phyloP scores from a whole-genome alignment of 2,329 filamentous ascomycete species.

The Colletotrichum echinochloae region DNA sequence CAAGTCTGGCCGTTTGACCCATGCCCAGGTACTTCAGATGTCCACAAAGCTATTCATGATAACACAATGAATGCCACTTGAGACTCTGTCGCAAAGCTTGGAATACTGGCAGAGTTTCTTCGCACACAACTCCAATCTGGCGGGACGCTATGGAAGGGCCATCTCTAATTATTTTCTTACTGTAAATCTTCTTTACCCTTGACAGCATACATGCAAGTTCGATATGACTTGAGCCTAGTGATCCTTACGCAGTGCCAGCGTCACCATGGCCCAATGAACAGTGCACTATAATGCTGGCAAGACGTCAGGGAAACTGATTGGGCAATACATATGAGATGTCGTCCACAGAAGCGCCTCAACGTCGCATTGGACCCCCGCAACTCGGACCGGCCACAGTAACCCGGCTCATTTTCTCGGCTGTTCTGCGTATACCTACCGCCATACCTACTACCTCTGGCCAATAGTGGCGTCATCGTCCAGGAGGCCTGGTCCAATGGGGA shows the following conservation, averaged over 20 bases:
- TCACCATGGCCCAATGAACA: background rate
- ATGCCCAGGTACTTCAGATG: background rate
- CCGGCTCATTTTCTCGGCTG: slow-evolving; percentile 2
- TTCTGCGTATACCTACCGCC: slow-evolving; percentile 12
- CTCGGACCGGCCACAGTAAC: slow-evolving; percentile 13
- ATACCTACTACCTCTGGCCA: background rate
- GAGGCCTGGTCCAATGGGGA: background rate
- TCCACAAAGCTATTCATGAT: background rate
- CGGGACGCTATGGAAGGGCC: no score
- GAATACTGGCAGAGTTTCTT: background rate
- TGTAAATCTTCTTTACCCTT: background rate
- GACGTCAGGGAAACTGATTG: background rate
- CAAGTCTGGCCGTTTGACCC: background rate
- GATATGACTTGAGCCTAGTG: background rate
- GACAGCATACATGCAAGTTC: background rate
- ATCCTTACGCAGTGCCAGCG: background rate
- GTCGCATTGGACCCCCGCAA: slow-evolving; percentile 12
- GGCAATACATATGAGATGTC: background rate
- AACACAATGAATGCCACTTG: background rate
- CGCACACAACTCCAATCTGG: background rate
- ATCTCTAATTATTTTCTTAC: background rate
- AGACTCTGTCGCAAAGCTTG: background rate
- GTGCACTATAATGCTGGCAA: background rate
- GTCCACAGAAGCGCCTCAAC: slow-evolving; percentile 28
- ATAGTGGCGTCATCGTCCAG: slow-evolving; percentile 19